Percentiles rank a stretch among this genome's conserved stretches.
Evolutionary conservation across 352 stramenopile species (phyloP).

Genomic region (Globisporangium acanthophoron): DNA sequence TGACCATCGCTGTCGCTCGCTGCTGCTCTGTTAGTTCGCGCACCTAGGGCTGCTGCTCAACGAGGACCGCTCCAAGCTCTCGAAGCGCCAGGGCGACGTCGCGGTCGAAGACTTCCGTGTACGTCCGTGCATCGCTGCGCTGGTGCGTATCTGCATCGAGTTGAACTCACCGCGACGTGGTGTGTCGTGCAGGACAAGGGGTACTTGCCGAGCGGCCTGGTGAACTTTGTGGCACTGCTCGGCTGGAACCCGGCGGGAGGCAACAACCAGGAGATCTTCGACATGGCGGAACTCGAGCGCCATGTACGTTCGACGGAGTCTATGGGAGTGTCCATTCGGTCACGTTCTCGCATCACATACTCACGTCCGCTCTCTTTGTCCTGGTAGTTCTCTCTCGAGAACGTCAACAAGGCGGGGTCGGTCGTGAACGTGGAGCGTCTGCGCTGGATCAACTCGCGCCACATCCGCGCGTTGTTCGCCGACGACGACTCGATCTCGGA

Average conservation of each 20-base stretch:
- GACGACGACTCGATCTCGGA: slow-evolving; percentile 37
- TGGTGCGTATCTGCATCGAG: neutral
- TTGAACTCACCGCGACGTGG: neutral
- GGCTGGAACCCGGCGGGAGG: slow-evolving; percentile 94
- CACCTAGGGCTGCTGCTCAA: slow-evolving; percentile 94
- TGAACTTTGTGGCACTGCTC: slow-evolving; percentile 98
- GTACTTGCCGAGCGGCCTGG: slow-evolving; percentile 93
- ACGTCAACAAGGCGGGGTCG: slow-evolving; percentile 86
- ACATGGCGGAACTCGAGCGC: slow-evolving; percentile 86
- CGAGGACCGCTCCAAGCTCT: slow-evolving; percentile 97
- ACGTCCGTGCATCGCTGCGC: slow-evolving; percentile 8
- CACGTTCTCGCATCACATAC: neutral
- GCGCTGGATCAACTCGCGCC: slow-evolving; percentile 87
- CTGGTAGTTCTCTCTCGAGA: slow-evolving; percentile 72
- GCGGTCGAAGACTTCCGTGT: slow-evolving; percentile 96
- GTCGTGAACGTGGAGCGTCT: slow-evolving; percentile 85
- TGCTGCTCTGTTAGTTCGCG: slow-evolving; percentile 51
- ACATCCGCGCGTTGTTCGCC: slow-evolving; percentile 75
- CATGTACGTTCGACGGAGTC: slow-evolving; percentile 22
- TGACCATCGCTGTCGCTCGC: neutral
- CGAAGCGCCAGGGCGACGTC: slow-evolving; percentile 96
- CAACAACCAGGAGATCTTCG: slow-evolving; percentile 97
- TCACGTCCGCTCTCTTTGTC: neutral
- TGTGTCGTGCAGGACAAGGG: slow-evolving; percentile 83
- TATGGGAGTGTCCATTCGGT: neutral